Evolutionary conservation across 2,329 filamentous ascomycete genomes (phyloP).

Genomic region (Beauveria sp.): DNA sequence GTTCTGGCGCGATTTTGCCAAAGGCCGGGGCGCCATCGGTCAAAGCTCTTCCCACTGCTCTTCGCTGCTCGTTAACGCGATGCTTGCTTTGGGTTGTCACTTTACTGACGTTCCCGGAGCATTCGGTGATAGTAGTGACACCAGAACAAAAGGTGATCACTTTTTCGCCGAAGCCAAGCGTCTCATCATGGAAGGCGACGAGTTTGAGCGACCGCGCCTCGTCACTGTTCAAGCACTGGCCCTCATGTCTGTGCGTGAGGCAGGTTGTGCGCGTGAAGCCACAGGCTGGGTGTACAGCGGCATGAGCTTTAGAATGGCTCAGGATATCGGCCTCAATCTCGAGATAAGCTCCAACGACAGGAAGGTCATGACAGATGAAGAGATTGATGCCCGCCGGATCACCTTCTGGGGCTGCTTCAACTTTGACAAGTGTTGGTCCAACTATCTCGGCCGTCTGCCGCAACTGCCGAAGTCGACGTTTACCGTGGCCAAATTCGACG

Average conservation of each 20-base stretch:
- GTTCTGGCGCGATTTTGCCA: slow-evolving; percentile 79
- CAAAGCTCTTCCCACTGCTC: slow-evolving; percentile 73
- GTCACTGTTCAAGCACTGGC: slow-evolving; percentile 90
- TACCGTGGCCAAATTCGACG: slow-evolving; percentile 81
- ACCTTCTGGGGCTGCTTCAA: slow-evolving; percentile 98
- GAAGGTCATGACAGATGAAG: slow-evolving; percentile 62
- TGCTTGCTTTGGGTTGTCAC: slow-evolving; percentile 87
- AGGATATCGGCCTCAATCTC: slow-evolving; percentile 85
- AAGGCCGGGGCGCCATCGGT: slow-evolving; percentile 53
- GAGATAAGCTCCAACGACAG: slow-evolving; percentile 62
- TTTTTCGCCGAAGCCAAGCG: slow-evolving; percentile 94
- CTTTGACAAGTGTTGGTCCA: slow-evolving; percentile 99
- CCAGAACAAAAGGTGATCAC: slow-evolving; percentile 83
- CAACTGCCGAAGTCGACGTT: slow-evolving; percentile 74
- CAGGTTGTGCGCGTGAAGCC: slow-evolving; percentile 85
- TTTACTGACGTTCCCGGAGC: slow-evolving; percentile 74
- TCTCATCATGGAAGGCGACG: slow-evolving; percentile 81
- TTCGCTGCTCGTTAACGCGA: slow-evolving; percentile 82
- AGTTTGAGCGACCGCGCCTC: slow-evolving; percentile 81
- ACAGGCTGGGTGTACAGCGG: slow-evolving; percentile 98
- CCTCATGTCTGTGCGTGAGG: slow-evolving; percentile 93
- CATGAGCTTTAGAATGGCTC: slow-evolving; percentile 97
- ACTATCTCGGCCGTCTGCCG: slow-evolving; percentile 86
- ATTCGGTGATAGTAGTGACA: slow-evolving; percentile 63
- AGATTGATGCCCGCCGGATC: slow-evolving; percentile 80